phyloP scores from a whole-genome alignment of 495 filamentous ascomycete species.

The Penicillium cinerascens region DNA sequence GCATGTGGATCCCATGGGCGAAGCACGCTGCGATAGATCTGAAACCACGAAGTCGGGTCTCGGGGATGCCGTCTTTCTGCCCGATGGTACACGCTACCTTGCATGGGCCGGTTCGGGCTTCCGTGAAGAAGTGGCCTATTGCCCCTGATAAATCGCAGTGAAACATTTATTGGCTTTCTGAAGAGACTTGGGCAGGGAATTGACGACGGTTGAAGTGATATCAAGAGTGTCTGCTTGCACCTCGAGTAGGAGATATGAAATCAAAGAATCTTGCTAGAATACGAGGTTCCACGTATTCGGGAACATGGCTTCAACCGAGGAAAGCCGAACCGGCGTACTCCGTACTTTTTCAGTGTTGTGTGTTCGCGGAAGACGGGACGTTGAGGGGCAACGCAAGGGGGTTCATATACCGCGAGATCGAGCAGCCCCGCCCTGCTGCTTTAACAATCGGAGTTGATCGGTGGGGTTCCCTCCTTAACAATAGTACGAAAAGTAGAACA shows the following conservation, averaged over 20 bases:
- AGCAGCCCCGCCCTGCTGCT: background rate
- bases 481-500: background rate
- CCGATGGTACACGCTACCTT: conserved; percentile 15
- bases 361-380: background rate
- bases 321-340: background rate
- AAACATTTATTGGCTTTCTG: background rate
- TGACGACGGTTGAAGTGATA: background rate
- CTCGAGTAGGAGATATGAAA: background rate
- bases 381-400: background rate
- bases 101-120: conserved; percentile 5
- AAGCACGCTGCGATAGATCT: conserved; percentile 18
- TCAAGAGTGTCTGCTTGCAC: background rate
- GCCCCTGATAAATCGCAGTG: conserved; percentile 4
- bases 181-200: background rate
- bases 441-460: background rate
- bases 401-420: background rate
- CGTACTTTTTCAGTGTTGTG: background rate
- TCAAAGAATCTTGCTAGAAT: background rate
- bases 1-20: background rate
- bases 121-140: conserved; percentile 3
- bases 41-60: conserved; percentile 11
- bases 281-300: background rate
- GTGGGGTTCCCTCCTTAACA: too few relatives aligned
- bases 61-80: conserved; percentile 3
- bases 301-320: background rate